Conservation (phyloP, 140 eudicot species). For the Senecio squalidus region DNA sequence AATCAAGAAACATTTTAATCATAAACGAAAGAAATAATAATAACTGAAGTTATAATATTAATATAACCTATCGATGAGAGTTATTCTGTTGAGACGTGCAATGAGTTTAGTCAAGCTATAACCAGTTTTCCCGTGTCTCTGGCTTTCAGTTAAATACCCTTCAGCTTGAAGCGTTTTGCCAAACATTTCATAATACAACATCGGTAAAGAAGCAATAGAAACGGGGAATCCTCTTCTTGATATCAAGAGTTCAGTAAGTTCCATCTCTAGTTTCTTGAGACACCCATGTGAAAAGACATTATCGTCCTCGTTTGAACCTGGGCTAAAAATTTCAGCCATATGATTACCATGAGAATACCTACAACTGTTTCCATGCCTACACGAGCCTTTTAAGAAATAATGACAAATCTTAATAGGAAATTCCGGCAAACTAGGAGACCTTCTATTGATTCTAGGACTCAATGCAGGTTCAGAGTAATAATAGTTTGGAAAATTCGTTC, state of each 20-base stretch:
- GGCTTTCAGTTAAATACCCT: constrained; percentile 88
- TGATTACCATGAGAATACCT: constrained; percentile 35
- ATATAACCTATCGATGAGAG: constrained; percentile 75
- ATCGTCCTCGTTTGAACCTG: constrained; percentile 35
- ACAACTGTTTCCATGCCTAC: constrained; percentile 59
- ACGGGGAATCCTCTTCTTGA: constrained; percentile 49
- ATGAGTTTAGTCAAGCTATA: constrained; percentile 82
- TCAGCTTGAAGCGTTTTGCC: constrained; percentile 70
- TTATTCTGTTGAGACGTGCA: constrained; percentile 60
- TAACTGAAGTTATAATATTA: no score
- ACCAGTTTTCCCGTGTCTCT: constrained; percentile 83
- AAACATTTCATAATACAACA: constrained; percentile 43
- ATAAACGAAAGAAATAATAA: no score
- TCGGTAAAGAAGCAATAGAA: constrained; percentile 54
- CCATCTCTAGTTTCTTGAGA: constrained; percentile 56
- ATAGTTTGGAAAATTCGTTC: constrained; percentile 19
- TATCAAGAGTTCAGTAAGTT: constrained; percentile 51
- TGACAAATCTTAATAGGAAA: constrained; percentile 46
- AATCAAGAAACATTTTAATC: no score
- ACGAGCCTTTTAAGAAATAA: constrained; percentile 45
- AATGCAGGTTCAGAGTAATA: constrained; percentile 27
- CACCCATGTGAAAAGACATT: constrained; percentile 34
- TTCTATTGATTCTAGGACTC: constrained; percentile 31
- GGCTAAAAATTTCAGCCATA: constrained; percentile 25
- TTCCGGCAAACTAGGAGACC: constrained; percentile 38